phyloP scores from a whole-genome alignment of 345 rosid species.

The Physaria fendleri region DNA sequence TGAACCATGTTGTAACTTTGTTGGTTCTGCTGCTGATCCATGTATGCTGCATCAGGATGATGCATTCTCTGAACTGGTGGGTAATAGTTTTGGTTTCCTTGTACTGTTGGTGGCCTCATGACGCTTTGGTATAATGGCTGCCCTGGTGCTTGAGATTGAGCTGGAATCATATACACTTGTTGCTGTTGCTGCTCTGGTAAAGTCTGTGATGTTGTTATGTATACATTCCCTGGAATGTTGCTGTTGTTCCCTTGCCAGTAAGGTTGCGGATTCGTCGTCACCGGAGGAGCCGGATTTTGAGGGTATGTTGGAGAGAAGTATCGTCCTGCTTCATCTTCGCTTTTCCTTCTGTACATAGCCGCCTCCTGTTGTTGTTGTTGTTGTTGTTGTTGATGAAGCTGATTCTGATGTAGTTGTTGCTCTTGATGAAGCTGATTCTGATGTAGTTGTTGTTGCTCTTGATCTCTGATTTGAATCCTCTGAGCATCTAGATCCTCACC shows the following conservation, averaged over 20 bases:
- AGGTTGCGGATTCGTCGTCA: slow-evolving; percentile 28
- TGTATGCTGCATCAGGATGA: slow-evolving; percentile 54
- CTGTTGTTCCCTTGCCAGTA: slow-evolving; percentile 72
- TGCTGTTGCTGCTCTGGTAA: slow-evolving; percentile 61
- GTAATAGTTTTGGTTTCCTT: slow-evolving; percentile 66
- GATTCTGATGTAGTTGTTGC: not conserved
- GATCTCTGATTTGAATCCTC: slow-evolving; percentile 72
- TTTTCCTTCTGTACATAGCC: slow-evolving; percentile 44
- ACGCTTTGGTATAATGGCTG: slow-evolving; percentile 26
- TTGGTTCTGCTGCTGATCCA: slow-evolving; percentile 63
- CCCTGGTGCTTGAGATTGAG: slow-evolving; percentile 42
- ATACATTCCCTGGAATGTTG: slow-evolving; percentile 31
- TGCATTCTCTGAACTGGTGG: slow-evolving; percentile 46
- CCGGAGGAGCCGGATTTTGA: slow-evolving; percentile 20
- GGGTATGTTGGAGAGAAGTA: slow-evolving; percentile 33
- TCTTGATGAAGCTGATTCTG: slow-evolving; percentile 17
- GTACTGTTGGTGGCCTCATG: slow-evolving; percentile 49
- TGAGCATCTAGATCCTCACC: slow-evolving; percentile 97
- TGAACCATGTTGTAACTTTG: slow-evolving; percentile 52
- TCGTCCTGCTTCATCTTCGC: slow-evolving; percentile 34
- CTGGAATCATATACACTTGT: slow-evolving; percentile 50
- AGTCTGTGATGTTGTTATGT: slow-evolving; percentile 31
- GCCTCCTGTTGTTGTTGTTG: slow-evolving; percentile 16
- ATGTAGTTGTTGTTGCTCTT: slow-evolving; percentile 36
- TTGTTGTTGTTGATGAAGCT: not conserved